These are phyloP conservation scores for Pueraria montana DNA, from an alignment of 306 rosid genomes.

Conservation along the genomic window DNA sequence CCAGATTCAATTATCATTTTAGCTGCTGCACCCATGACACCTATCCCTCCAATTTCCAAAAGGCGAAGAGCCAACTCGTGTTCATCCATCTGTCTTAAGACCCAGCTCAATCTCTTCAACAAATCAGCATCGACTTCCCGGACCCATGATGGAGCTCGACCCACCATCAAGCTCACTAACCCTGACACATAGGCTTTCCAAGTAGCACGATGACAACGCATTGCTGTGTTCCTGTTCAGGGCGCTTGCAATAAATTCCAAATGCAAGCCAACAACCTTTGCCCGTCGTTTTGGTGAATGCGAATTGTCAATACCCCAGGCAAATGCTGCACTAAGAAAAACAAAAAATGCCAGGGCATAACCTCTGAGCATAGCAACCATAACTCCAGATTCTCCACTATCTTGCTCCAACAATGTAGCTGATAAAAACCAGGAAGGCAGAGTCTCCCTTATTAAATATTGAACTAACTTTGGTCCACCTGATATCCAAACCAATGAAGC, in stretches of 20 bases:
- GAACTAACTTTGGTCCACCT: constrained; percentile 80
- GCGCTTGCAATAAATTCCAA: constrained; percentile 77
- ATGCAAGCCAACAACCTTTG: constrained; percentile 66
- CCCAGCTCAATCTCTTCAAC: constrained; percentile 78
- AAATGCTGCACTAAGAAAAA: constrained; percentile 69
- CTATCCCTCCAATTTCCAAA: constrained; percentile 75
- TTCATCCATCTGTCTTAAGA: constrained; percentile 73
- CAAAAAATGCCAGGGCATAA: constrained; percentile 81
- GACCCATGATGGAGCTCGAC: constrained; percentile 75
- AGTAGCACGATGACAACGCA: constrained; percentile 71
- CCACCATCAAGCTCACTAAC: constrained; percentile 77
- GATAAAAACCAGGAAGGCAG: constrained; percentile 89
- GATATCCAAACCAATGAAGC: constrained; percentile 90
- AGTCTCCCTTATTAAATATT: constrained; percentile 76
- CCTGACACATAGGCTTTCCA: constrained; percentile 82
- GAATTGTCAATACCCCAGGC: constrained; percentile 80
- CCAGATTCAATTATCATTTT: constrained; percentile 66
- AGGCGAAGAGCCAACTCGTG: constrained; percentile 81
- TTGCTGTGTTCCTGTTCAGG: constrained; percentile 65
- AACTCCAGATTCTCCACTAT: constrained; percentile 66
- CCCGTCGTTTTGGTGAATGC: constrained; percentile 64
- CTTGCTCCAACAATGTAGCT: constrained; percentile 55
- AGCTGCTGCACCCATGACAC: constrained; percentile 90
- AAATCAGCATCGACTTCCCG: constrained; percentile 65
- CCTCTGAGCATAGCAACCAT: constrained; percentile 80